Conservation (phyloP, 2,329 filamentous ascomycete genomes). For the Exophiala oligosperma region DNA sequence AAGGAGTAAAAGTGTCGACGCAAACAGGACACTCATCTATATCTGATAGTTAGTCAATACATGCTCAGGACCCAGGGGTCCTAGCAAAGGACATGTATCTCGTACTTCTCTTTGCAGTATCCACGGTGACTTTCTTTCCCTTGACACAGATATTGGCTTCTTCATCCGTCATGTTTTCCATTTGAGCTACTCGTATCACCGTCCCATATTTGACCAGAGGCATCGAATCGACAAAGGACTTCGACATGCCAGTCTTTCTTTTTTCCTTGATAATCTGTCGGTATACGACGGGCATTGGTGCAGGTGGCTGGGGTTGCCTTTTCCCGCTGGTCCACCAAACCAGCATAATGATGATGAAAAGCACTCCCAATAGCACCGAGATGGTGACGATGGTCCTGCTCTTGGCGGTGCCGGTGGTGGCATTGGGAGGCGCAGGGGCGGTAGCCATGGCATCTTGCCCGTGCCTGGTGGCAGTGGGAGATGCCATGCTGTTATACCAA, state of each 20-base stretch:
- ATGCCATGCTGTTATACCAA: not conserved
- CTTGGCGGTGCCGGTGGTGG: not conserved
- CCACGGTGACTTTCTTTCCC: not conserved
- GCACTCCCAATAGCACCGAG: not conserved
- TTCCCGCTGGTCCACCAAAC: not conserved
- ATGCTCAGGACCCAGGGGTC: not conserved
- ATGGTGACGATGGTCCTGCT: constrained; percentile 7
- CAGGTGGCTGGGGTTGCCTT: not conserved
- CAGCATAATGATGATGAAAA: constrained; percentile 2
- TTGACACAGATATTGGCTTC: not conserved
- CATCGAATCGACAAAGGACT: not conserved
- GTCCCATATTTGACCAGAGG: not conserved
- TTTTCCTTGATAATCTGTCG: not conserved
- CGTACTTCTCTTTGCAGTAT: not conserved
- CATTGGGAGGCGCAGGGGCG: not conserved
- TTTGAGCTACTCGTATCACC: not conserved
- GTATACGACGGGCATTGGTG: not conserved
- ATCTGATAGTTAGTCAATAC: not conserved
- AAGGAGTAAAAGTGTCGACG: not conserved
- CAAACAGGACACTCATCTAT: constrained; percentile 9
- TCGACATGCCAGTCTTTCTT: not conserved
- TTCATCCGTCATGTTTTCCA: not conserved
- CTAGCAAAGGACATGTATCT: not conserved
- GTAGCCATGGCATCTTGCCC: constrained; percentile 5
- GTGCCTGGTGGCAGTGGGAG: not conserved